These are phyloP conservation scores for Beta lomatogona DNA, from an alignment of 179 eudicot genomes.

Conservation along the genomic window DNA sequence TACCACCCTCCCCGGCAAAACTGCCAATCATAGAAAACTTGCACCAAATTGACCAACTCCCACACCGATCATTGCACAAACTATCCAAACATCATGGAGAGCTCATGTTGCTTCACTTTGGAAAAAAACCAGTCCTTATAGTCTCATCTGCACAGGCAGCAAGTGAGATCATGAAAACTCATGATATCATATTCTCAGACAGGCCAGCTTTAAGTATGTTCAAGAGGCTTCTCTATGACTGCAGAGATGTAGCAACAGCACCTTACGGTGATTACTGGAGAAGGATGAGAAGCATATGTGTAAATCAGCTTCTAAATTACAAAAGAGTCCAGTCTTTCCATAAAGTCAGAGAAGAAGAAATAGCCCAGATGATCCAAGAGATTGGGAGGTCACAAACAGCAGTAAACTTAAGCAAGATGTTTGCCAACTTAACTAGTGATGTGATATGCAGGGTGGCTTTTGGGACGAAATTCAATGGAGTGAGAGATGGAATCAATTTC, in stretches of 20 bases:
- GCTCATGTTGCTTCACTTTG: slow-evolving; percentile 47
- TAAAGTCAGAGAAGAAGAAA: slow-evolving; percentile 35
- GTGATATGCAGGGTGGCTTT: slow-evolving; percentile 45
- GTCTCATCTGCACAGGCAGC: slow-evolving; percentile 48
- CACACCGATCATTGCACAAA: slow-evolving; percentile 45
- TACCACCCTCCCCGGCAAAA: slow-evolving; percentile 52
- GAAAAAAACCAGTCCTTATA: slow-evolving; percentile 41
- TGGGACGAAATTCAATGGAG: slow-evolving; percentile 41
- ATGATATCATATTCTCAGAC: slow-evolving; percentile 31
- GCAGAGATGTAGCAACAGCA: slow-evolving; percentile 24
- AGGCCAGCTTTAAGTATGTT: slow-evolving; percentile 25
- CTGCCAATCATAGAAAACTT: slow-evolving; percentile 55
- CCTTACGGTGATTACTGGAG: slow-evolving; percentile 41
- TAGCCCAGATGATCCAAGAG: slow-evolving; percentile 13
- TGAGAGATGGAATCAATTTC: slow-evolving; percentile 30
- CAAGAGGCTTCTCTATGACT: slow-evolving; percentile 17
- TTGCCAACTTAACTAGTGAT: slow-evolving; percentile 30
- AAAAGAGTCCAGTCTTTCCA: slow-evolving; percentile 32
- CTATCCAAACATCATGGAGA: slow-evolving; percentile 43
- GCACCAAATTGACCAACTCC: slow-evolving; percentile 44
- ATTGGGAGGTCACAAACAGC: slow-evolving; percentile 9
- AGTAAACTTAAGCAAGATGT: slow-evolving; percentile 30
- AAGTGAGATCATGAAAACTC: slow-evolving; percentile 32
- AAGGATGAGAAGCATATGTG: slow-evolving; percentile 34
- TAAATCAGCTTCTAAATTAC: slow-evolving; percentile 28